Conservation (phyloP, 352 stramenopile species). For the Phytophthora chlamydospora region DNA sequence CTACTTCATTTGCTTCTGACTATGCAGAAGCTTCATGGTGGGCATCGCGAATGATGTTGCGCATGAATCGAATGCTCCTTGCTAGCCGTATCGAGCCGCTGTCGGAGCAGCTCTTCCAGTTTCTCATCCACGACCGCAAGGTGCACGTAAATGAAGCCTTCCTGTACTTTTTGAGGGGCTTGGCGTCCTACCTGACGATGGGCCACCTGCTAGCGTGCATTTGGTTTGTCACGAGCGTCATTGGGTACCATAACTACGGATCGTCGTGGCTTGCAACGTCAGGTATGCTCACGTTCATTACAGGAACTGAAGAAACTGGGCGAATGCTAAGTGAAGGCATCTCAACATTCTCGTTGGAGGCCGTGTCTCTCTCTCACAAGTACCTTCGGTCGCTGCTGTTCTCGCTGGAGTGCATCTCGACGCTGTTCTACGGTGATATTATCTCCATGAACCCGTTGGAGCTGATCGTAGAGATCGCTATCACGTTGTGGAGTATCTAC, state of each 20-base stretch:
- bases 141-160: slow-evolving; percentile 44
- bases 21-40: slow-evolving; percentile 31
- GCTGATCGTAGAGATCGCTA: slow-evolving; percentile 56
- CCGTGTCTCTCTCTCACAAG: slow-evolving; percentile 54
- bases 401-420: slow-evolving; percentile 68
- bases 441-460: slow-evolving; percentile 71
- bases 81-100: slow-evolving; percentile 41
- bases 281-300: slow-evolving; percentile 52
- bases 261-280: slow-evolving; percentile 65
- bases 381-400: slow-evolving; percentile 73
- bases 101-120: slow-evolving; percentile 63
- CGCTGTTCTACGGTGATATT: slow-evolving; percentile 75
- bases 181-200: slow-evolving; percentile 61
- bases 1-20: not conserved
- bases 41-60: slow-evolving; percentile 49
- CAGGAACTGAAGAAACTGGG: slow-evolving; percentile 11
- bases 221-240: slow-evolving; percentile 59
- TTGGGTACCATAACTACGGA: slow-evolving; percentile 39
- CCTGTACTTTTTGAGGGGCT: slow-evolving; percentile 54
- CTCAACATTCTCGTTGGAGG: slow-evolving; percentile 2
- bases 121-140: slow-evolving; percentile 62
- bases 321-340: slow-evolving; percentile 18
- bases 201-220: slow-evolving; percentile 67
- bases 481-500: slow-evolving; percentile 74
- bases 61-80: slow-evolving; percentile 64